These are phyloP conservation scores for Flagelloscypha sp. DNA, from an alignment of 768 basidiomycete species.

Conservation along the genomic window DNA sequence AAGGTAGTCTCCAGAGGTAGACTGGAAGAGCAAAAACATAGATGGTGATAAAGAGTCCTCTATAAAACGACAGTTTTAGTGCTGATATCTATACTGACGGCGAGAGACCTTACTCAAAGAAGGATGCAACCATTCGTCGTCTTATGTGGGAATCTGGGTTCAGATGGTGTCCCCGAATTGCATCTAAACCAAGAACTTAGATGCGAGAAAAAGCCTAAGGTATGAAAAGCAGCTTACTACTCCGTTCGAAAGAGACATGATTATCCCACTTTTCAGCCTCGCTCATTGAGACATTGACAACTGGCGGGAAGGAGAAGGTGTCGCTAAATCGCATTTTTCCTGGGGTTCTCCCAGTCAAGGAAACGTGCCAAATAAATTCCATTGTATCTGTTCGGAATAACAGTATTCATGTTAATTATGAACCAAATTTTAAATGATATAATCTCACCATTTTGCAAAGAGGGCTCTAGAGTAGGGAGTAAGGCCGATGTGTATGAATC, in stretches of 20 bases:
- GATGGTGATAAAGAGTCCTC: too few species aligned
- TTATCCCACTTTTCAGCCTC: constrained; percentile 13
- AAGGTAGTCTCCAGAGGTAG: too few species aligned
- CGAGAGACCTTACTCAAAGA: constrained; percentile 13
- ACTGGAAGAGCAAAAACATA: too few species aligned
- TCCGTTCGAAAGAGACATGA: constrained; percentile 19
- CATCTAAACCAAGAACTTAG: constrained; percentile 12
- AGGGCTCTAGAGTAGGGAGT: too few species aligned
- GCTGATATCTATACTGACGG: too few species aligned
- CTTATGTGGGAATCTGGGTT: constrained; percentile 23
- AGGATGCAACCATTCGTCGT: constrained; percentile 11
- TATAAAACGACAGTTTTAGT: too few species aligned
- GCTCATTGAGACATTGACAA: constrained; percentile 13
- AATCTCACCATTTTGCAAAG: too few species aligned
- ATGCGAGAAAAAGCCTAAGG: neutral
- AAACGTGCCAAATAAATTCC: constrained; percentile 26
- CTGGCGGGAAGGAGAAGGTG: constrained; percentile 3
- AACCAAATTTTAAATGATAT: too few species aligned
- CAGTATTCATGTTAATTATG: too few species aligned
- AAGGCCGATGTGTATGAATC: neutral
- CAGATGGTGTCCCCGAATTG: constrained; percentile 19
- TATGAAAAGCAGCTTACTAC: constrained; percentile 13
- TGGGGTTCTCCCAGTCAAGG: constrained; percentile 19
- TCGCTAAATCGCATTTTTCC: constrained; percentile 16
- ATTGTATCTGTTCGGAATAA: too few species aligned